Evolutionary conservation across 306 rosid species (phyloP).

Genomic region (Glycine soja): DNA sequence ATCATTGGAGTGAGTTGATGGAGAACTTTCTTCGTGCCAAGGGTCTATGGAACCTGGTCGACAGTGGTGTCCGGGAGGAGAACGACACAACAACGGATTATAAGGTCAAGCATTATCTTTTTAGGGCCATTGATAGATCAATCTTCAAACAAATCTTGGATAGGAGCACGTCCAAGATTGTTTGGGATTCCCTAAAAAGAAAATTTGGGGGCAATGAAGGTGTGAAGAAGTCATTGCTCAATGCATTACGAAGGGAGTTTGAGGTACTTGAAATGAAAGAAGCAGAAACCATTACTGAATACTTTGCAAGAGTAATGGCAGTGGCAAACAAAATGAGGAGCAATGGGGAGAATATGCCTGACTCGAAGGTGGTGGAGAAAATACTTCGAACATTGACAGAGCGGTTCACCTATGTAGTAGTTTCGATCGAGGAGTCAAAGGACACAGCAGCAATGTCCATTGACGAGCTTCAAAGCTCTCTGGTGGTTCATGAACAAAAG

Average conservation of each 20-base stretch:
- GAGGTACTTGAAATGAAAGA: not conserved
- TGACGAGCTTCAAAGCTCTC: slow-evolving; percentile 4
- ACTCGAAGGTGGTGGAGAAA: slow-evolving; percentile 7
- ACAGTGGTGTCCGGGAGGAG: not conserved
- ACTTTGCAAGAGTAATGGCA: not conserved
- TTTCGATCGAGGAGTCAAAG: not conserved
- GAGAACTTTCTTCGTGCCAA: not conserved
- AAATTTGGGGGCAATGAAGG: not conserved
- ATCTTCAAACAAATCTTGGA: not conserved
- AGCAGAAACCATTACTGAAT: not conserved
- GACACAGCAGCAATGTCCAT: slow-evolving; percentile 1
- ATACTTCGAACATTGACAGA: not conserved
- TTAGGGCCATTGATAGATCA: not conserved
- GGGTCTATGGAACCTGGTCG: not conserved
- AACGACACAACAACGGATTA: not conserved
- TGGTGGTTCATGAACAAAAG: not conserved
- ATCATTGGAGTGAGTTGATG: not conserved
- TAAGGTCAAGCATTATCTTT: not conserved
- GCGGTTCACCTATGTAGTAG: not conserved
- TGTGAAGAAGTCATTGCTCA: not conserved
- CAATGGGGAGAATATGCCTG: not conserved
- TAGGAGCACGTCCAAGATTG: not conserved
- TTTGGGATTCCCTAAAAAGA: not conserved
- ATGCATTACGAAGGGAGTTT: not conserved
- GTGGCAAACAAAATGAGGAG: slow-evolving; percentile 3